Evolutionary conservation across 2,329 filamentous ascomycete species (phyloP).

Genomic region (Cryphonectria nitschkei): DNA sequence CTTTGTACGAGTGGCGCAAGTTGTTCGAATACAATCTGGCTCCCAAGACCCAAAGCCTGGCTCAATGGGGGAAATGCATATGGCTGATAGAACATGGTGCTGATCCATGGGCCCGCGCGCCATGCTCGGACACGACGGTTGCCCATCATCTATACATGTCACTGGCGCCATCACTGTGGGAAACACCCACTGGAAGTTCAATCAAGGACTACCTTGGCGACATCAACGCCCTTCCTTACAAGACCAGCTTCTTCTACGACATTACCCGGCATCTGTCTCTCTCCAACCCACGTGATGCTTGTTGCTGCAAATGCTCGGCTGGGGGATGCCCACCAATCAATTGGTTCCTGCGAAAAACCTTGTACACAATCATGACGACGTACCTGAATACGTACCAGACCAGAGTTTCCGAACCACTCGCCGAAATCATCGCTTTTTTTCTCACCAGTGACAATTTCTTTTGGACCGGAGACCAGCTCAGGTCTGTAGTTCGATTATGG

Average conservation of each 20-base stretch:
- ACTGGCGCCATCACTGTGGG: background rate
- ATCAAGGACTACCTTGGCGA: background rate
- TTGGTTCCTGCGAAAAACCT: background rate
- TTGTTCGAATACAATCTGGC: no score
- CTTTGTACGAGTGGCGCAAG: background rate
- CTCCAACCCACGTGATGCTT: background rate
- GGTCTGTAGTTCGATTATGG: background rate
- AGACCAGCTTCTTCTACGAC: background rate
- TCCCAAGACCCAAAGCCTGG: no score
- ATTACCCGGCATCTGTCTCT: background rate
- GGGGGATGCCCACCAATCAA: background rate
- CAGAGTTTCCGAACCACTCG: background rate
- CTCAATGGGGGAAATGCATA: background rate
- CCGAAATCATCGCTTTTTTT: background rate
- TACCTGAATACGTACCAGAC: no score
- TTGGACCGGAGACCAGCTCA: background rate
- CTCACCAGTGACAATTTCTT: background rate
- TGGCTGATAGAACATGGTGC: background rate
- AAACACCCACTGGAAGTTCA: background rate
- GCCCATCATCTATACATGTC: background rate
- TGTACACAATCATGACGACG: background rate
- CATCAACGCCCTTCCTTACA: background rate
- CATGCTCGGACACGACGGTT: background rate
- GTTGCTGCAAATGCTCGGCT: background rate
- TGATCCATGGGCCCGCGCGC: background rate